Conservation (phyloP, 2,329 filamentous ascomycete genomes). For the Leptodontidium sp. region DNA sequence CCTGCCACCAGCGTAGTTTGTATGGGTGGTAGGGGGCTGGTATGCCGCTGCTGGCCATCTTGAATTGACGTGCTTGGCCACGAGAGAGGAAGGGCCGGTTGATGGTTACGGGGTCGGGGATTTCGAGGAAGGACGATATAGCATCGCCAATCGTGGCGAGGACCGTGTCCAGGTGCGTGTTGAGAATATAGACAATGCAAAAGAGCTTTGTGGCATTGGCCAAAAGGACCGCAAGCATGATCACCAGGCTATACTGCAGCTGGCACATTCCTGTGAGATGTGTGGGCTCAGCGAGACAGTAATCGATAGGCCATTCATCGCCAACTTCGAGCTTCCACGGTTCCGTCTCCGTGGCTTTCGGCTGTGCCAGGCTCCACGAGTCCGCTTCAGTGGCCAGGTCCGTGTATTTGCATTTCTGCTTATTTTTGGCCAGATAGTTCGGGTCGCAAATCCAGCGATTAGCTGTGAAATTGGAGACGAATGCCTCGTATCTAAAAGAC, state of each 20-base stretch:
- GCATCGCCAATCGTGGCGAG: slow-evolving; percentile 49
- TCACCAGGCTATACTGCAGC: slow-evolving; percentile 37
- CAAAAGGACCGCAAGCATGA: slow-evolving; percentile 33
- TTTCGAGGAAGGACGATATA: slow-evolving; percentile 48
- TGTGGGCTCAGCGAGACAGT: slow-evolving; percentile 35
- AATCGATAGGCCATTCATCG: slow-evolving; percentile 35
- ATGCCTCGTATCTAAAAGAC: slow-evolving; percentile 34
- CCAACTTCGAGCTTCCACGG: slow-evolving; percentile 16
- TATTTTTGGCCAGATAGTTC: slow-evolving; percentile 30
- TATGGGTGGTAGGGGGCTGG: slow-evolving; percentile 20
- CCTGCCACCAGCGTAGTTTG: slow-evolving; percentile 35
- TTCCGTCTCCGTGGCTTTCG: not conserved
- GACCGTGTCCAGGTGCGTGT: slow-evolving; percentile 30
- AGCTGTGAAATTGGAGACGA: slow-evolving; percentile 36
- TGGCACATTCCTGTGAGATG: slow-evolving; percentile 31
- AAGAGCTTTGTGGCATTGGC: slow-evolving; percentile 33
- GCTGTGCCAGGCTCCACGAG: slow-evolving; percentile 33
- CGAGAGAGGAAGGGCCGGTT: slow-evolving; percentile 40
- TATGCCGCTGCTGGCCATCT: not conserved
- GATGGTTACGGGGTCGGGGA: slow-evolving; percentile 45
- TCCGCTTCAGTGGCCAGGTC: slow-evolving; percentile 30
- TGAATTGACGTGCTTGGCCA: slow-evolving; percentile 31
- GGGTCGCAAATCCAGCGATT: slow-evolving; percentile 39
- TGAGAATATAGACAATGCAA: slow-evolving; percentile 30
- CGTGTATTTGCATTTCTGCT: slow-evolving; percentile 34